Evolutionary conservation across 192 early-diverging fungal genomes (phyloP).

Genomic region (Pilobolus umbonatus): DNA sequence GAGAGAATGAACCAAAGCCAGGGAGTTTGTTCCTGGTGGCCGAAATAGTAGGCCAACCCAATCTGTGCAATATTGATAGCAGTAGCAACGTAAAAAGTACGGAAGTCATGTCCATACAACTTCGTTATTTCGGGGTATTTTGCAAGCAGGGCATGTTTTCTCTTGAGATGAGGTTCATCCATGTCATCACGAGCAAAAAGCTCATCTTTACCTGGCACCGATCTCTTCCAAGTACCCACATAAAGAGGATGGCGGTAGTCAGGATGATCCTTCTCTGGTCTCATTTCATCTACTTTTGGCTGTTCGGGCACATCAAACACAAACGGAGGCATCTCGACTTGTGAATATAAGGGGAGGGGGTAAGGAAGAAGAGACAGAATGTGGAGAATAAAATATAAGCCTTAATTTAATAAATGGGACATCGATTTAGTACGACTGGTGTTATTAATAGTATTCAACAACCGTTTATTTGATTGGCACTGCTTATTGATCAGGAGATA

Average conservation of each 20-base stretch:
- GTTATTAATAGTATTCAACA: too few relatives aligned
- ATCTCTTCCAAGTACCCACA: constrained; percentile 77
- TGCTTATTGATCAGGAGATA: too few relatives aligned
- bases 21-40: constrained; percentile 51
- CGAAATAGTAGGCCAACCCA: constrained; percentile 72
- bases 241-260: constrained; percentile 76
- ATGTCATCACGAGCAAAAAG: constrained; percentile 76
- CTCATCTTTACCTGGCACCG: constrained; percentile 65
- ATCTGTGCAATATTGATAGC: constrained; percentile 64
- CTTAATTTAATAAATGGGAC: too few relatives aligned
- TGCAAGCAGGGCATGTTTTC: constrained; percentile 79
- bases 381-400: too few relatives aligned
- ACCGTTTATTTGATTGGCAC: too few relatives aligned
- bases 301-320: constrained; percentile 8
- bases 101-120: constrained; percentile 77
- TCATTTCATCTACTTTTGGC: background rate
- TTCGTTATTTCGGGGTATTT: constrained; percentile 83
- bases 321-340: constrained; percentile 20
- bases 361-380: background rate
- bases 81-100: constrained; percentile 70
- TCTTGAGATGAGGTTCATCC: constrained; percentile 92
- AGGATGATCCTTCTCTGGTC: constrained; percentile 13
- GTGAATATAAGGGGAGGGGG: background rate
- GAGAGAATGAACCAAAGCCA: constrained; percentile 58
- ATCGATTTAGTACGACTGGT: too few relatives aligned